Evolutionary conservation across 139 green algal species (phyloP).

Genomic region (Chlorella ohadii): DNA sequence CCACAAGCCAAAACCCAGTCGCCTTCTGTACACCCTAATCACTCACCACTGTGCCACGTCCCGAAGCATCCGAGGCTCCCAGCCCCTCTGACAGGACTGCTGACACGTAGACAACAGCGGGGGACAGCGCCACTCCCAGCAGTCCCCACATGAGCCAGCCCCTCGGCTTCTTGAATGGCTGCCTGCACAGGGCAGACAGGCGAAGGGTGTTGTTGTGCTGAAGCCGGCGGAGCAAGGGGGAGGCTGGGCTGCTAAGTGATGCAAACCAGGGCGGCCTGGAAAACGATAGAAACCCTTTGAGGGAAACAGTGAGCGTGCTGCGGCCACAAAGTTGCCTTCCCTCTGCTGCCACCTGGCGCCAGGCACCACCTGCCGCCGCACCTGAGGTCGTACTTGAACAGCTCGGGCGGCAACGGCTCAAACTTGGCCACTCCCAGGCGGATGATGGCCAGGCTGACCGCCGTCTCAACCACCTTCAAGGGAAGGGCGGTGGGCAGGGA

Average conservation of each 20-base stretch:
- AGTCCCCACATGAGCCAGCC: slow-evolving; percentile 85
- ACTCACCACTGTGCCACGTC: slow-evolving; percentile 71
- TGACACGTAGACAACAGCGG: slow-evolving; percentile 64
- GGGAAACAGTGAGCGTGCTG: too few species aligned
- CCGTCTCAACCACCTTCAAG: slow-evolving; percentile 50
- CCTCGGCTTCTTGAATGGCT: slow-evolving; percentile 64
- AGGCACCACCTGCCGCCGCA: background rate
- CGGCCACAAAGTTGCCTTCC: too few species aligned
- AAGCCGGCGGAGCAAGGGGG: too few species aligned
- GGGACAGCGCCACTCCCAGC: slow-evolving; percentile 66
- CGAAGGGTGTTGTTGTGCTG: too few species aligned
- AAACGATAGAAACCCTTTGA: too few species aligned
- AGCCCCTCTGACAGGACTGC: slow-evolving; percentile 39
- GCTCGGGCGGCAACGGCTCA: slow-evolving; percentile 40
- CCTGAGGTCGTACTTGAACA: slow-evolving; percentile 64
- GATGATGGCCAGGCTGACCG: slow-evolving; percentile 65
- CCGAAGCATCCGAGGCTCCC: slow-evolving; percentile 32
- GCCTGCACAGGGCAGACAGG: too few species aligned
- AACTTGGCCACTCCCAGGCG: slow-evolving; percentile 23
- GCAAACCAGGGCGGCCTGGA: too few species aligned
- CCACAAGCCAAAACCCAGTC: too few species aligned
- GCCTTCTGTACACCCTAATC: too few species aligned
- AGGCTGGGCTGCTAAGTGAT: too few species aligned
- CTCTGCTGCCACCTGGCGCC: too few species aligned
- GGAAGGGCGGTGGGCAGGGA: too few species aligned